Evolutionary conservation across 2,329 filamentous ascomycete genomes (phyloP).

Genomic region (Neonectria ditissima): DNA sequence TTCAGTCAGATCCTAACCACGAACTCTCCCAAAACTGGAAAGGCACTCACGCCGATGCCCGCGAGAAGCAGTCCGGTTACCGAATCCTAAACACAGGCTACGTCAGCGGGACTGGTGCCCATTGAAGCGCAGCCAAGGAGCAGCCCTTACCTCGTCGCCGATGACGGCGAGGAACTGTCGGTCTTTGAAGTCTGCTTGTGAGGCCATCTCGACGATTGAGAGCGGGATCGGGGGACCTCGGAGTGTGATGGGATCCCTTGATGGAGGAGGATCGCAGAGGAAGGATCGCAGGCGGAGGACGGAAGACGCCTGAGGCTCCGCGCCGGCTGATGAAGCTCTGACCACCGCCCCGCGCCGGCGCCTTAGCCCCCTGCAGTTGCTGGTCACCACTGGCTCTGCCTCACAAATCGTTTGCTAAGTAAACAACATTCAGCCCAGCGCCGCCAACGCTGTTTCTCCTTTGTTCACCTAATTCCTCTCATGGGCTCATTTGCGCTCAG

Average conservation of each 20-base stretch:
- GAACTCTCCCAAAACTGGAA: slow-evolving; percentile 7
- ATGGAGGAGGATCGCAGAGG: slow-evolving; percentile 30
- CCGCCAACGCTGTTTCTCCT: slow-evolving; percentile 7
- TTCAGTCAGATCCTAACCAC: slow-evolving; percentile 8
- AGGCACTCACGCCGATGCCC: slow-evolving; percentile 82
- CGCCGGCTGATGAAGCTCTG: slow-evolving; percentile 42
- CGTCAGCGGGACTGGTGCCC: slow-evolving; percentile 41
- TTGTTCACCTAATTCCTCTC: slow-evolving; percentile 9
- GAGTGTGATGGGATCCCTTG: slow-evolving; percentile 30
- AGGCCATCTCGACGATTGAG: slow-evolving; percentile 55
- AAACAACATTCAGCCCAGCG: slow-evolving; percentile 40
- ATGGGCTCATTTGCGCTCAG: slow-evolving; percentile 4
- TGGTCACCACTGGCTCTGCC: slow-evolving; percentile 35
- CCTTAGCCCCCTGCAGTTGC: slow-evolving; percentile 34
- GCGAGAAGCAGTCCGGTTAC: slow-evolving; percentile 96
- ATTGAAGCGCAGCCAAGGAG: slow-evolving; percentile 1
- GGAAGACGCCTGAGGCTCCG: slow-evolving; percentile 41
- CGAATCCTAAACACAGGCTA: slow-evolving; percentile 75
- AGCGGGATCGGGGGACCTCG: slow-evolving; percentile 10
- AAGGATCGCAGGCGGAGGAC: slow-evolving; percentile 29
- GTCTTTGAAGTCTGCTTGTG: slow-evolving; percentile 77
- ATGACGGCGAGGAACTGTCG: slow-evolving; percentile 97
- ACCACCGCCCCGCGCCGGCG: slow-evolving; percentile 43
- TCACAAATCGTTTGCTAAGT: slow-evolving; percentile 41
- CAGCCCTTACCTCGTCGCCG: slow-evolving; percentile 82